A percentile compares a stretch with the other conserved stretches of the same genome.
Conservation (phyloP, 805 yeast genomes). For the Lipomyces lipofer region DNA sequence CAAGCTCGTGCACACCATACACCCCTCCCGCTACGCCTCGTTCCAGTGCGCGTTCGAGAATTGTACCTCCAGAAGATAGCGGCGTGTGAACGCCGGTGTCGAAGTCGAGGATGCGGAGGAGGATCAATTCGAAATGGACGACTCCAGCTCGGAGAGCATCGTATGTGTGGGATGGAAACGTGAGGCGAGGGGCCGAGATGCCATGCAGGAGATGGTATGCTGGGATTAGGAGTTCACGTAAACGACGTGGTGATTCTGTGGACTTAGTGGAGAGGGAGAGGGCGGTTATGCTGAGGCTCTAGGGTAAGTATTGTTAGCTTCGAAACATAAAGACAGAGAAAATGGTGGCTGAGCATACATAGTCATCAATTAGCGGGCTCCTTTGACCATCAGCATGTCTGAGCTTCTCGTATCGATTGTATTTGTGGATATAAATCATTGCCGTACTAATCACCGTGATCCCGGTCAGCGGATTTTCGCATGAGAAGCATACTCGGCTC, state of each 20-base stretch:
- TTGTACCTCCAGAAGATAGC: background rate
- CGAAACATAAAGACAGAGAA: background rate
- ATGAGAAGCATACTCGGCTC: background rate
- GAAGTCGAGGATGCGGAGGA: constrained; percentile 17
- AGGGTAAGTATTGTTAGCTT: background rate
- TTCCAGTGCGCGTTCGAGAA: constrained; percentile 12
- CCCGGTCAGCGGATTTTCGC: too few relatives aligned
- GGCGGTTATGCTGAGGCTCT: constrained; percentile 16
- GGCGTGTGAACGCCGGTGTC: constrained; percentile 2
- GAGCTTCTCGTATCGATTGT: too few relatives aligned
- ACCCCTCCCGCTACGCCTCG: constrained; percentile 5
- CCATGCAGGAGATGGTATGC: constrained; percentile 21
- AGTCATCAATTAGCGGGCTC: constrained; percentile 16
- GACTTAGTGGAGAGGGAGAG: constrained; percentile 26
- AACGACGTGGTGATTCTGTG: constrained; percentile 24
- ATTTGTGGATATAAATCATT: background rate
- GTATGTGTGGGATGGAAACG: constrained; percentile 17
- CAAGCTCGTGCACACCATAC: constrained; percentile 11
- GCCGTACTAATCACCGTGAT: background rate
- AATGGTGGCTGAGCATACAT: constrained; percentile 4
- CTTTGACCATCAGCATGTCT: too few relatives aligned
- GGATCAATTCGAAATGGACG: constrained; percentile 17
- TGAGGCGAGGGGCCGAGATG: background rate
- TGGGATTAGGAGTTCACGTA: constrained; percentile 25
- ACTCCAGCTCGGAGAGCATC: constrained; percentile 23